phyloP scores from a whole-genome alignment of 345 rosid genomes.

The Cardiospermum halicacabum region DNA sequence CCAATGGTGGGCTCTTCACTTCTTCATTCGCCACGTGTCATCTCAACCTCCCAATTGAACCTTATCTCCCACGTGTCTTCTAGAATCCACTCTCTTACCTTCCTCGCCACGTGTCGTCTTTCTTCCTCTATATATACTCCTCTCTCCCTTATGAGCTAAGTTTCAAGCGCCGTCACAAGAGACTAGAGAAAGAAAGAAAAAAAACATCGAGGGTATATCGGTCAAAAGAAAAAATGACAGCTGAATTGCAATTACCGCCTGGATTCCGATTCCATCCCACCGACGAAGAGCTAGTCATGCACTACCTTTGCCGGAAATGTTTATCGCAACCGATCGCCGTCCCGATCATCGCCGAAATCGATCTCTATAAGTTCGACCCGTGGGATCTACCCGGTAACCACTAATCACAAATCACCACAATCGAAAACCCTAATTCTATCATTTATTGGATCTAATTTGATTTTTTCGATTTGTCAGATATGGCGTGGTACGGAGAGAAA shows the following conservation, averaged over 20 bases:
- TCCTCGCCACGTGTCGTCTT: conserved; percentile 31
- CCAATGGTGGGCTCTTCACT: conserved; percentile 28
- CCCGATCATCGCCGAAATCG: conserved; percentile 75
- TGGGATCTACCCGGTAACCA: conserved; percentile 91
- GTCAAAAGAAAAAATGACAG: conserved; percentile 32
- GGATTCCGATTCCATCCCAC: conserved; percentile 97
- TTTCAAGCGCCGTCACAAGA: conserved; percentile 53
- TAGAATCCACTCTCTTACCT: conserved; percentile 30
- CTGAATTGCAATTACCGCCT: conserved; percentile 62
- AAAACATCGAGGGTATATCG: not conserved
- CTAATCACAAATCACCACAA: too few relatives aligned
- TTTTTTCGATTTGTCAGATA: conserved; percentile 34
- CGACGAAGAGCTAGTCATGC: conserved; percentile 91
- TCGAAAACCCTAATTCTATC: too few relatives aligned
- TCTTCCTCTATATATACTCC: conserved; percentile 43
- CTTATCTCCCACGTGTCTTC: conserved; percentile 40
- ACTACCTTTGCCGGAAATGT: conserved; percentile 83
- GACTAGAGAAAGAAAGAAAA: too few relatives aligned
- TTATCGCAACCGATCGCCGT: conserved; percentile 68
- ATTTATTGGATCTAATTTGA: too few relatives aligned
- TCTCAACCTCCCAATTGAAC: conserved; percentile 14
- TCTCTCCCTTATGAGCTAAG: conserved; percentile 35
- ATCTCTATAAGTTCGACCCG: conserved; percentile 74
- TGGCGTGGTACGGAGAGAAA: conserved; percentile 83
- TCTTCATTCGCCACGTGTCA: conserved; percentile 52